Base-by-base conservation (phyloP, 2,329 filamentous ascomycete species). In the Cladosporium sphaerospermum region DNA sequence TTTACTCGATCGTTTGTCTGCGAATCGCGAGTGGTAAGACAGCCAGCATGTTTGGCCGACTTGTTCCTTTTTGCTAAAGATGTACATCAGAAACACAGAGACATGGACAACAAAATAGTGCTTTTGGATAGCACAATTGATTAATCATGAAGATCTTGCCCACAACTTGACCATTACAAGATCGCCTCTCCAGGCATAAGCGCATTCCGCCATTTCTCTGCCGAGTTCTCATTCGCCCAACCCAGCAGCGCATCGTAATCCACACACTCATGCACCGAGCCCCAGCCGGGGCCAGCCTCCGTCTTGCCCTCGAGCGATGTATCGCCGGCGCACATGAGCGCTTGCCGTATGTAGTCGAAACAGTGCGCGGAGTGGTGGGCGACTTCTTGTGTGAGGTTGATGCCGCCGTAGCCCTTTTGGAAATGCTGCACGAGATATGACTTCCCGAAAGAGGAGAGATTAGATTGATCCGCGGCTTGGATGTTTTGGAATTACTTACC, bases 301-400 rank as follows among this genome's bases (percentile, higher is more conserved):
- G 51, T 53, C 16, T 53, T 53, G 28, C 51, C 51, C 23, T 66
- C 64, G 4, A 65, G 37, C 16, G 63, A 61, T 52, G 63, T 62
- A 36, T 66, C 64, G 10, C 61, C 64, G 4, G 59, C 61, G 47
- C 63, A 67, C 57, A 65, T 64, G 23, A 67, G 42, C 10, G 59
- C 59, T 43, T 67, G 64, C 16, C 64, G 58, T 14, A 65, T 49
- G 47, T 67, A 67, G 52, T 67, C 64, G 40, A 67, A 65, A 52
- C 64, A 67, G 42, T 67, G 64, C 28, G 56, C 54, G 1, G 63
- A 59, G 46, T 66, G 64, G 14, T 59, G 56, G 5, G 57, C 56
- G 37, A 54, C 53, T 31, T 59, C 56, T 34, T 54, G 53, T 7
- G 49, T 49, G 7, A 60, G 52, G n/a, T 55, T 54, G 11, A 59